Evolutionary conservation across 164 flowering plant genomes (phyloP).

Genomic region (Hamamelis virginiana): DNA sequence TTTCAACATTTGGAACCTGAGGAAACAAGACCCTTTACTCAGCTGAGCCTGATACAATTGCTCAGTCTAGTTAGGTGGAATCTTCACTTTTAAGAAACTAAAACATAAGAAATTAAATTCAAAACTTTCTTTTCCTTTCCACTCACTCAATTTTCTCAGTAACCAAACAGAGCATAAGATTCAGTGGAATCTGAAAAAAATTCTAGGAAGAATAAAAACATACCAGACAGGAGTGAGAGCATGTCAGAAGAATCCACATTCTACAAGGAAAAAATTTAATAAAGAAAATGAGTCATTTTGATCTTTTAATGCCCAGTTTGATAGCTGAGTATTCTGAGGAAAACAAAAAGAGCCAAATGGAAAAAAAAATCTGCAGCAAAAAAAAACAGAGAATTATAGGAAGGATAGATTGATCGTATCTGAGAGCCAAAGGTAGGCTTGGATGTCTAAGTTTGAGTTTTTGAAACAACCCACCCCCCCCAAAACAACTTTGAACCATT

Average conservation of each 20-base stretch:
- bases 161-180: background rate
- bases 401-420: too few species aligned
- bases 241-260: constrained; percentile 3
- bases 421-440: too few species aligned
- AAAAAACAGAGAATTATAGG: too few species aligned
- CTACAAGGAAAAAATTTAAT: background rate
- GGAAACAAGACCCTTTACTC: background rate
- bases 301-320: background rate
- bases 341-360: too few species aligned
- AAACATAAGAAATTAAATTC: background rate
- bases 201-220: background rate
- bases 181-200: background rate
- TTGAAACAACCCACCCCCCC: too few species aligned
- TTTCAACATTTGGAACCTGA: background rate
- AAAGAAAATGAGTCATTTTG: background rate
- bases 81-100: background rate
- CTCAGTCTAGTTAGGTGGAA: background rate
- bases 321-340: too few species aligned
- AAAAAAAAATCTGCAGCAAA: too few species aligned
- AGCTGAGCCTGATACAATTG: background rate
- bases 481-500: too few species aligned
- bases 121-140: background rate
- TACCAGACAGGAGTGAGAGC: constrained; percentile 17
- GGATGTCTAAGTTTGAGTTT: too few species aligned
- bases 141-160: background rate